Evolutionary conservation across 176 grass and related monocot genomes (phyloP).

Genomic region (Musa itinerans): DNA sequence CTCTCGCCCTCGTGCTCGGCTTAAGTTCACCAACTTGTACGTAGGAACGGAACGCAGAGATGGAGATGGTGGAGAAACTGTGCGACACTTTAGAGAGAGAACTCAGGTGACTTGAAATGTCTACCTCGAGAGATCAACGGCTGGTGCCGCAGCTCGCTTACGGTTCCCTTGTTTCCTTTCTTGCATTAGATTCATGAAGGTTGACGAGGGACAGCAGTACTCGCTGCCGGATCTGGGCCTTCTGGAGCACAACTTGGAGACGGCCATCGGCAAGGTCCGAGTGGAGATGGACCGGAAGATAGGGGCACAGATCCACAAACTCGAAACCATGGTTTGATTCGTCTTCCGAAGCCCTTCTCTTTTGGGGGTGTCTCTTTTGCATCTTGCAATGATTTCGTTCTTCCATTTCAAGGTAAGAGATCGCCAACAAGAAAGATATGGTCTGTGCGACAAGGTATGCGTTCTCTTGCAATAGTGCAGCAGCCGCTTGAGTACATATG

Average conservation of each 20-base stretch:
- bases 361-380: not conserved
- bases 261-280: constrained; percentile 60
- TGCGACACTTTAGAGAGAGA: constrained; percentile 77
- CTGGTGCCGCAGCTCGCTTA: not conserved
- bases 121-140: too few species aligned
- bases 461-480: not conserved
- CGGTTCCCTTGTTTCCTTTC: not conserved
- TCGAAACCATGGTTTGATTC: constrained; percentile 40
- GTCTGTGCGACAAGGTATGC: constrained; percentile 56
- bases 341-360: not conserved
- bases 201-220: constrained; percentile 50
- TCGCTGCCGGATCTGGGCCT: constrained; percentile 56
- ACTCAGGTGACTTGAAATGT: constrained; percentile 32
- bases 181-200: constrained; percentile 55
- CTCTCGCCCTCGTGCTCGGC: not conserved
- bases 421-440: constrained; percentile 57
- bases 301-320: constrained; percentile 50
- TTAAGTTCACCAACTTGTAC: not conserved
- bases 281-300: constrained; percentile 80
- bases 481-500: not conserved
- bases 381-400: not conserved
- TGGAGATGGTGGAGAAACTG: constrained; percentile 58
- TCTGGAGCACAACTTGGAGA: constrained; percentile 72
- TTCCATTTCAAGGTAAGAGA: constrained; percentile 44
- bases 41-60: constrained; percentile 69